Base-by-base conservation (phyloP, 352 stramenopile genomes). In the Phytophthora chlamydospora region DNA sequence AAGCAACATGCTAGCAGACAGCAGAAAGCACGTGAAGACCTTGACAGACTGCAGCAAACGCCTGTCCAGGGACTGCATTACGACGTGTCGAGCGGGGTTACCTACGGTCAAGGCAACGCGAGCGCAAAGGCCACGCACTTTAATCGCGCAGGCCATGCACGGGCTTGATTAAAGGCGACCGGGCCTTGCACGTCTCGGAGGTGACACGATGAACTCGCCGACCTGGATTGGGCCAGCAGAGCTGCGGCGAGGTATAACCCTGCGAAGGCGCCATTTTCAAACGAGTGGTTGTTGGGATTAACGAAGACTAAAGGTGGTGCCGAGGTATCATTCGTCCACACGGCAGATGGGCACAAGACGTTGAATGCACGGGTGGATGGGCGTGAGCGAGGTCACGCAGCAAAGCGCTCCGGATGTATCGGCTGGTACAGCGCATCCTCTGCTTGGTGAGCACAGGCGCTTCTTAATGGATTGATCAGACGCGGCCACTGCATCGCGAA, bases 241-340 rank as follows among this genome's bases (percentile, higher is more conserved):
- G 27, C 31, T 24, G 21, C 21, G 21, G 21, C 21, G 21, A 24
- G 21, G 21, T 24, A 24, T 24, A 24, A 24, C 21, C 21, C 21
- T 24, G 11, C 33, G 5, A 2, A 17, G 16, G 35, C 8, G 19
- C 12, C 19, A 33, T 48, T 55, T 13, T 45, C 41, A 45, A 58
- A 39, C 38, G 50, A 12, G 33, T 58, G 32, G 48, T 46, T 62
- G 48, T 49, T 13, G 32, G n/a, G 39, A 59, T 51, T 59, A 60
- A 52, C 32, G n/a, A 11, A 39, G 14, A n/a, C 35, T 57, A 36
- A 24, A 16, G 21, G 27, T 42, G 34, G 19, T 32, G 35, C 31
- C n/a, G 38, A 43, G 38, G n/a, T 10, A 8, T 42, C 58, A 61
- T 66, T 66, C 58, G 58, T 66, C 58, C 40, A 66, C 58, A 66